Percentiles rank a stretch among this genome's conserved stretches.
These are phyloP conservation scores for Edaphochlamys debaryana DNA, from an alignment of 139 green algal genomes.

Conservation along the genomic window DNA sequence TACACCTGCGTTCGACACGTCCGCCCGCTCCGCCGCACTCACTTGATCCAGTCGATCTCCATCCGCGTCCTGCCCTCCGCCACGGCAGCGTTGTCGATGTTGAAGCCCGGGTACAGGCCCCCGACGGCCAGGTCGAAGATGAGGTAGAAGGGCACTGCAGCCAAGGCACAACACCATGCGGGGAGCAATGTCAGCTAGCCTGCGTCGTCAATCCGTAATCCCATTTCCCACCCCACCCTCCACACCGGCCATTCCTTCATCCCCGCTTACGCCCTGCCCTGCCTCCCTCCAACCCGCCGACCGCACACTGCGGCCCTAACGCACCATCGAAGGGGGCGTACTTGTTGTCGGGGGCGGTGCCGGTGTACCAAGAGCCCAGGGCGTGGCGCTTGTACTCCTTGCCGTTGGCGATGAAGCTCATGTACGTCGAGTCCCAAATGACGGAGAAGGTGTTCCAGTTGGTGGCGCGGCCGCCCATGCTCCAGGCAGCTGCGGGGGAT, in stretches of 20 bases:
- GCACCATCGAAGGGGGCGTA: conserved; percentile 16
- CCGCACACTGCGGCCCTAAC: neutral
- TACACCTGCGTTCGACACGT: no score
- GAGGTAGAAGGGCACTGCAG: conserved; percentile 4
- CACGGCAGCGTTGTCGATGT: neutral
- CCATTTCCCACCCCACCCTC: no score
- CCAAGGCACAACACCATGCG: no score
- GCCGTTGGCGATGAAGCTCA: neutral
- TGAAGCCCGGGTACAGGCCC: conserved; percentile 5
- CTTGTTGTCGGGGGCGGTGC: neutral
- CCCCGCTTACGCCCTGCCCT: no score
- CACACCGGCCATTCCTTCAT: no score
- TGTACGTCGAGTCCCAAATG: conserved; percentile 12
- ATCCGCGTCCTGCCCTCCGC: neutral
- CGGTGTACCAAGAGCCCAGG: neutral
- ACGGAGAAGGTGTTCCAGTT: neutral
- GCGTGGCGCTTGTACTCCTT: neutral
- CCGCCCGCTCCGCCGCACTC: no score
- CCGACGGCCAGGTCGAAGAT: conserved; percentile 6
- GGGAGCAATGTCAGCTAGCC: no score
- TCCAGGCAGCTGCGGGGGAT: neutral
- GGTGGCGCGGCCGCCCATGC: neutral
- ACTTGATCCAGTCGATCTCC: neutral
- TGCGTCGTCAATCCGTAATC: no score
- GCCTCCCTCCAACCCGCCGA: neutral